Percentiles rank a stretch among this genome's conserved stretches.
These are phyloP conservation scores for Pterocarpus santalinus DNA, from an alignment of 306 rosid genomes.

Conservation along the genomic window DNA sequence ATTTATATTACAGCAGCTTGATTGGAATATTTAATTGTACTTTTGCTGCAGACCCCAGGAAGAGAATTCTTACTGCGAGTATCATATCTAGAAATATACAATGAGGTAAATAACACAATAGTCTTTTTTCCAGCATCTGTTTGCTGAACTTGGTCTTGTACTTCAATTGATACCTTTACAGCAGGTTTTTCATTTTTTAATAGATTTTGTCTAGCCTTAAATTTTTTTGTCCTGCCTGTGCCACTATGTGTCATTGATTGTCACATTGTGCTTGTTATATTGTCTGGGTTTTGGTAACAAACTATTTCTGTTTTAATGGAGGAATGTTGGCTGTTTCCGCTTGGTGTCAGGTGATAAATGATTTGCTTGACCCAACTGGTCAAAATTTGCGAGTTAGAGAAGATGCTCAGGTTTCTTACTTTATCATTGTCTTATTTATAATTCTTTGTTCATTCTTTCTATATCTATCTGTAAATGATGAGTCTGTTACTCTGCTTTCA, in stretches of 20 bases:
- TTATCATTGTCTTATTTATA: constrained; percentile 22
- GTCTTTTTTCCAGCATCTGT: constrained; percentile 17
- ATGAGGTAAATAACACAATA: constrained; percentile 73
- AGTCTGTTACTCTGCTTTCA: constrained; percentile 20
- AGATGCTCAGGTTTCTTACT: constrained; percentile 88
- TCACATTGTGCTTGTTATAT: constrained; percentile 3
- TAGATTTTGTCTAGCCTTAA: not conserved
- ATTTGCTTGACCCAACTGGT: constrained; percentile 99
- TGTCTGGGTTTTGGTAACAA: not conserved
- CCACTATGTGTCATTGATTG: constrained; percentile 9
- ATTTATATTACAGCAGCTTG: constrained; percentile 29
- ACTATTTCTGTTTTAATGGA: constrained; percentile 32
- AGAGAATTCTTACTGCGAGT: constrained; percentile 97
- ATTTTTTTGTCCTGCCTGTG: not conserved
- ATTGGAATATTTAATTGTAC: constrained; percentile 38
- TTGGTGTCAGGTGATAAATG: constrained; percentile 93
- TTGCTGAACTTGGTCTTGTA: not conserved
- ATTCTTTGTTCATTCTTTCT: constrained; percentile 22
- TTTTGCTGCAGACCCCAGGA: constrained; percentile 91
- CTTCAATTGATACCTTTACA: not conserved
- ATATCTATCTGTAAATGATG: not conserved
- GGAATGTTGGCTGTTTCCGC: constrained; percentile 44
- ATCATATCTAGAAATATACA: constrained; percentile 96
- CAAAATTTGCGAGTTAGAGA: constrained; percentile 98
- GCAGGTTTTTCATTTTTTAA: not conserved